Percentiles rank a stretch among this genome's conserved stretches.
Evolutionary conservation across 148 eudicot species (phyloP).

Genomic region (Fagopyrum tataricum): DNA sequence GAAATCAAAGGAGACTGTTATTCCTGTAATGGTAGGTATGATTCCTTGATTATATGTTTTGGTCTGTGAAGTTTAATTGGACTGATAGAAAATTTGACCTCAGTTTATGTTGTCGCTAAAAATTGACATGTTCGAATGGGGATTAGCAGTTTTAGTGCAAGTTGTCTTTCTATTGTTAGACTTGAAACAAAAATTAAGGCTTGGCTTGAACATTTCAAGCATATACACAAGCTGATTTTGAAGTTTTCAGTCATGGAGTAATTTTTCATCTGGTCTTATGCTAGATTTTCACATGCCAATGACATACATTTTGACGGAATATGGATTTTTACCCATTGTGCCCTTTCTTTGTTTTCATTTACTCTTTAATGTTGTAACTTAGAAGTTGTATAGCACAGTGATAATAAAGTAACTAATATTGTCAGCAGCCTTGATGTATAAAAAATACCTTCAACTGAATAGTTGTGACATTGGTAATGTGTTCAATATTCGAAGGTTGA

Average conservation of each 20-base stretch:
- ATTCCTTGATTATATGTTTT: background rate
- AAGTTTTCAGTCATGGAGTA: no score
- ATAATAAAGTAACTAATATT: no score
- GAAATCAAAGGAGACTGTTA: background rate
- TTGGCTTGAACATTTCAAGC: background rate
- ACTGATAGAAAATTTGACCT: background rate
- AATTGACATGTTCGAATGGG: background rate
- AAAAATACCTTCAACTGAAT: no score
- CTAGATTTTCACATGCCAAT: background rate
- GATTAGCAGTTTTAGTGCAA: background rate
- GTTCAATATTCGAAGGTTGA: no score
- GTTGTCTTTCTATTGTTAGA: background rate
- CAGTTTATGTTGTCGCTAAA: background rate
- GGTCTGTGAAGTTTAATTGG: background rate
- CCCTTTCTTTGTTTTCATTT: background rate
- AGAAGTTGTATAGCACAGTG: no score
- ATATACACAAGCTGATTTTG: no score
- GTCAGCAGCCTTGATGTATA: no score
- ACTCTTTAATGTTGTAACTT: no score
- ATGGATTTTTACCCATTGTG: background rate
- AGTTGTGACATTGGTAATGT: no score
- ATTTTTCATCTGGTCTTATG: background rate
- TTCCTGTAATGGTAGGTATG: background rate
- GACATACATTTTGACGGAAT: background rate
- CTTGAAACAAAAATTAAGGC: background rate